Evolutionary conservation across 176 grass and related monocot genomes (phyloP).

Genomic region (Juncus inflexus): DNA sequence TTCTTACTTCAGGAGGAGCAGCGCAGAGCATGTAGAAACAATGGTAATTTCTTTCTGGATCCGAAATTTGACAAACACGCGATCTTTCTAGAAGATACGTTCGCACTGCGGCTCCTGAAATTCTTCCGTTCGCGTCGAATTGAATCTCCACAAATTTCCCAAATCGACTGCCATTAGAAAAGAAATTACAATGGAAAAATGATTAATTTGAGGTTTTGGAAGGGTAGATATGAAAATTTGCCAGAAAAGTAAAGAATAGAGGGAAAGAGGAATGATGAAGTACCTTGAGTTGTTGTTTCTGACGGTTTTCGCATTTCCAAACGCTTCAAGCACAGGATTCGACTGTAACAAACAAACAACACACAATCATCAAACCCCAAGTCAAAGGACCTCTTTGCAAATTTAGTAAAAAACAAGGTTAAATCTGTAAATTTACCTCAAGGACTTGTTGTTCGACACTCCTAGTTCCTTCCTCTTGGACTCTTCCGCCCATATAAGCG

Average conservation of each 20-base stretch:
- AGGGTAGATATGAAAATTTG: not conserved
- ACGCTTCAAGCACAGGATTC: constrained; percentile 92
- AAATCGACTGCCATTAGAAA: constrained; percentile 58
- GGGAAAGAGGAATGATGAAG: constrained; percentile 5
- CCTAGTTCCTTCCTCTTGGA: constrained; percentile 46
- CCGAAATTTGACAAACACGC: constrained; percentile 91
- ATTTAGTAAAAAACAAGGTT: constrained; percentile 30
- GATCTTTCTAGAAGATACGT: constrained; percentile 88
- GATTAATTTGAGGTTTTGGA: not conserved
- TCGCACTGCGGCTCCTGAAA: constrained; percentile 87
- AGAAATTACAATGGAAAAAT: constrained; percentile 13
- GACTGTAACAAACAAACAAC: constrained; percentile 56
- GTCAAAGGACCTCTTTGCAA: not conserved
- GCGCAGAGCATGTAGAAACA: constrained; percentile 94
- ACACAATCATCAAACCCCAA: not conserved
- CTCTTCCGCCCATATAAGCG: constrained; percentile 76
- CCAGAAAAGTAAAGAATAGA: constrained; percentile 16
- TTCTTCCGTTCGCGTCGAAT: constrained; percentile 67
- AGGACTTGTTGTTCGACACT: constrained; percentile 84
- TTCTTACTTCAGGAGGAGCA: constrained; percentile 61
- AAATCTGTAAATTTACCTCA: constrained; percentile 45
- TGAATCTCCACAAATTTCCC: constrained; percentile 95
- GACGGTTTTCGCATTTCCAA: constrained; percentile 92
- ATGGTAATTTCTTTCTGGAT: constrained; percentile 91
- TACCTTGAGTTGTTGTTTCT: constrained; percentile 95